These are phyloP conservation scores for Candida boleticola DNA, from an alignment of 805 yeast species.

Conservation along the genomic window DNA sequence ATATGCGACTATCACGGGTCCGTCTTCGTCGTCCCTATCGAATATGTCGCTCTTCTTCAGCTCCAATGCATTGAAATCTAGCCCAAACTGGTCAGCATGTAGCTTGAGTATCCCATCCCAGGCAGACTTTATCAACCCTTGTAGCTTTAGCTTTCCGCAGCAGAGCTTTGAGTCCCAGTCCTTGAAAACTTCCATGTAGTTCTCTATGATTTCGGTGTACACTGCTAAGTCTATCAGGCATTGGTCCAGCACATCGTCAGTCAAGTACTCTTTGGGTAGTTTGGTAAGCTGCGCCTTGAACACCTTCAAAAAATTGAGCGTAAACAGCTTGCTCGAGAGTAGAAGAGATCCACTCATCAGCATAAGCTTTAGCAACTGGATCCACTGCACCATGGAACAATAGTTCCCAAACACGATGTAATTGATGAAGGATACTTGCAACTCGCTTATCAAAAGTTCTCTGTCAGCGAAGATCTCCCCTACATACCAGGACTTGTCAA, in stretches of 20 bases:
- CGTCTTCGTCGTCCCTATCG: slow-evolving; percentile 13
- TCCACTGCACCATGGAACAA: slow-evolving; percentile 67
- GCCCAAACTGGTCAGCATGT: slow-evolving; percentile 8
- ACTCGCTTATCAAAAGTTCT: slow-evolving; percentile 46
- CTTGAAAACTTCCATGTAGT: slow-evolving; percentile 4
- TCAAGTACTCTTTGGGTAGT: slow-evolving; percentile 42
- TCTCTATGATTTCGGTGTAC: slow-evolving; percentile 18
- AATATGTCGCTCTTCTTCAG: slow-evolving; percentile 3
- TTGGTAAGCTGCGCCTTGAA: slow-evolving; percentile 36
- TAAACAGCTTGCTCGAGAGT: slow-evolving; percentile 19
- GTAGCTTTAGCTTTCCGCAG: slow-evolving; percentile 19
- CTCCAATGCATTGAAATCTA: slow-evolving; percentile 10
- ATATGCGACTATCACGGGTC: slow-evolving; percentile 21
- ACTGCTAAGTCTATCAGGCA: slow-evolving; percentile 18
- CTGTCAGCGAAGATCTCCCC: slow-evolving; percentile 32
- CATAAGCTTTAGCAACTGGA: slow-evolving; percentile 44
- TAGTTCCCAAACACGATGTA: slow-evolving; percentile 57
- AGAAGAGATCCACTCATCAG: slow-evolving; percentile 29
- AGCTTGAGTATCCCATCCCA: slow-evolving; percentile 17
- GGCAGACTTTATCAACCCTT: slow-evolving; percentile 12
- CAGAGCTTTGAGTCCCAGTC: slow-evolving; percentile 8
- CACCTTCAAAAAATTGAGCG: slow-evolving; percentile 25
- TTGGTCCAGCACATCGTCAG: slow-evolving; percentile 11
- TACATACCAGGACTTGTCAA: slow-evolving; percentile 65
- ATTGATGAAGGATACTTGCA: slow-evolving; percentile 50